Percentiles rank a stretch among this genome's conserved stretches.
These are phyloP conservation scores for Scopulariopsis brevicaulis DNA, from an alignment of 2,329 filamentous ascomycete species.

Conservation along the genomic window DNA sequence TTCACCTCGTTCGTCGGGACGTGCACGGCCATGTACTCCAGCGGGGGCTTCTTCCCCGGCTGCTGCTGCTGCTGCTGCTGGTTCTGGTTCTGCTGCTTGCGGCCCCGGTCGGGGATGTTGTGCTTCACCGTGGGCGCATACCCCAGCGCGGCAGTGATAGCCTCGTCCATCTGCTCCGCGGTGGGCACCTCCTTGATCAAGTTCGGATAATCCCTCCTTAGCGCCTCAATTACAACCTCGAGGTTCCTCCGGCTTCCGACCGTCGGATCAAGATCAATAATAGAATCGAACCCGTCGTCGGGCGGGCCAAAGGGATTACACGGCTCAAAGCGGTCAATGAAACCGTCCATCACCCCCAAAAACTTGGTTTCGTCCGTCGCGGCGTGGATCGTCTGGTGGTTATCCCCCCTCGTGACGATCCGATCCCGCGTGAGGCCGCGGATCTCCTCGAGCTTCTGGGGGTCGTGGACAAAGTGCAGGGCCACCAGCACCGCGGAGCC, in stretches of 20 bases:
- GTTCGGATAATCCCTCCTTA: constrained; percentile 69
- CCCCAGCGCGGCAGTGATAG: constrained; percentile 62
- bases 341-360: constrained; percentile 87
- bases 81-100: constrained; percentile 11
- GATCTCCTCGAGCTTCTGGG: constrained; percentile 64
- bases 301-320: constrained; percentile 56
- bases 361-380: constrained; percentile 64
- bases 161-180: constrained; percentile 63
- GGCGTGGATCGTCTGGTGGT: constrained; percentile 95
- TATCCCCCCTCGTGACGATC: constrained; percentile 79
- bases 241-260: constrained; percentile 75
- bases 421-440: constrained; percentile 64
- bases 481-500: constrained; percentile 64
- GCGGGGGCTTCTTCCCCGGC: constrained; percentile 27
- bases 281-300: constrained; percentile 69
- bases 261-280: constrained; percentile 75
- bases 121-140: constrained; percentile 71
- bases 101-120: constrained; percentile 50
- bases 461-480: constrained; percentile 76
- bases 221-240: constrained; percentile 60
- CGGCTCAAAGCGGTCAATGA: constrained; percentile 75
- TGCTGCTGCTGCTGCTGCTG: constrained; percentile 12
- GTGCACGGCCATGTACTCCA: constrained; percentile 47
- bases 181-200: constrained; percentile 62
- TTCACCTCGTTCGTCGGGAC: constrained; percentile 30